Base-by-base conservation (phyloP, 495 filamentous ascomycete species). In the Xylaria sp. region DNA sequence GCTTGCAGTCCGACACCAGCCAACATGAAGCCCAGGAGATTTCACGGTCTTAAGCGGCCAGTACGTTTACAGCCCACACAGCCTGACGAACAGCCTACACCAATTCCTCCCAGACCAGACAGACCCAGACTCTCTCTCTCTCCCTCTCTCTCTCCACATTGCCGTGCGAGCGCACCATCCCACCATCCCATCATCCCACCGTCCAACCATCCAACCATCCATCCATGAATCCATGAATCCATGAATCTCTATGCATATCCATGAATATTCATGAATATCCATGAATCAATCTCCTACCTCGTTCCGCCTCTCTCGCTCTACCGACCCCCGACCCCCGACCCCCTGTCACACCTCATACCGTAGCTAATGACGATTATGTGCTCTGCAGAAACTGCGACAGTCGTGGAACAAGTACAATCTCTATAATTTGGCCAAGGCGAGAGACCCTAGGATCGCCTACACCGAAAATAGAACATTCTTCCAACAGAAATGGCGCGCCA, bases 321-420 rank as follows among this genome's bases (percentile, higher is more conserved):
- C 21, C 8, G 2, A 14, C 21, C 26, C 12, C n/a, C n/a, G n/a
- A 55, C 7, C 21, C 1, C 24, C 26, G 50, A 17, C 12, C 35
- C 8, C 50, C 24, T 1, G 50, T 55, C 19, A 11, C 55, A 0
- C 55, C 37, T 21, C 12, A 33, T 5, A 37, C 31, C 57, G 33
- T 37, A n/a, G 57, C 57, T 59, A 21, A 59, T 59, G 15, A 8
- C 33, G n/a, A n/a, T 4, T 37, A 1, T 26, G 73, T 73, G 44
- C 21, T 41, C 61, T 64, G 7, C 72, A 98, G 96, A 96, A 93
- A 92, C 77, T 98, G 80, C 92, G 96, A 71, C 93, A 95, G 87
- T 94, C 93, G 87, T 98, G 95, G 97, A 97, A 93, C 84, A 97
- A 97, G 82, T 95, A 93, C 86, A 97, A 97, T 77, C 86, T 99